Percentiles rank a stretch among this genome's conserved stretches.
Evolutionary conservation across 164 flowering plant genomes (phyloP).

Genomic region (Piper longum): DNA sequence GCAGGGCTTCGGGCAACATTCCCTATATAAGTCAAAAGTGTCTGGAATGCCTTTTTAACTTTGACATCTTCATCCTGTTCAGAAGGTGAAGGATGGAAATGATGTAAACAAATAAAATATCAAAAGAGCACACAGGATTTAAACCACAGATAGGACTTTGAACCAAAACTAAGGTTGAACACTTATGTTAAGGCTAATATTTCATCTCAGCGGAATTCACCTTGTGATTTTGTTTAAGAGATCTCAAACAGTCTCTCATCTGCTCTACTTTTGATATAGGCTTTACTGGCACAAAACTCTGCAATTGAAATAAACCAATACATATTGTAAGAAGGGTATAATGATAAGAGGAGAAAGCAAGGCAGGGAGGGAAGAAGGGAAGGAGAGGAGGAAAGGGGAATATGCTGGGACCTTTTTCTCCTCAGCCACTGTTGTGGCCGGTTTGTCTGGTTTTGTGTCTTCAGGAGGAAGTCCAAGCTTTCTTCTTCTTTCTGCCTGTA

Average conservation of each 20-base stretch:
- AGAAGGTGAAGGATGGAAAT: slow-evolving; percentile 3
- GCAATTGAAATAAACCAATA: slow-evolving; percentile 5
- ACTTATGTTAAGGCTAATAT: no score
- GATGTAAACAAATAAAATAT: not conserved
- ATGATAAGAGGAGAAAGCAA: not conserved
- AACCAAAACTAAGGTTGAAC: no score
- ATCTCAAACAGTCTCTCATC: slow-evolving; percentile 86
- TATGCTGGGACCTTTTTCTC: slow-evolving; percentile 58
- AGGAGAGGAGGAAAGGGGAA: no score
- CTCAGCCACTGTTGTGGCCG: slow-evolving; percentile 57
- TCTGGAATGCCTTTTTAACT: slow-evolving; percentile 93
- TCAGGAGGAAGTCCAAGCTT: slow-evolving; percentile 91
- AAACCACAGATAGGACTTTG: not conserved
- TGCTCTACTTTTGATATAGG: slow-evolving; percentile 89
- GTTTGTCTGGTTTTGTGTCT: slow-evolving; percentile 57
- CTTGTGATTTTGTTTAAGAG: slow-evolving; percentile 81
- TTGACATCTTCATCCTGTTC: slow-evolving; percentile 82
- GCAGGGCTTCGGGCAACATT: slow-evolving; percentile 77
- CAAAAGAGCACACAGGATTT: not conserved
- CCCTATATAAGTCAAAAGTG: slow-evolving; percentile 72
- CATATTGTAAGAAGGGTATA: not conserved
- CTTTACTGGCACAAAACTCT: slow-evolving; percentile 67
- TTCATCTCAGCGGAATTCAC: slow-evolving; percentile 18
- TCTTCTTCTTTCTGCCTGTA: slow-evolving; percentile 90
- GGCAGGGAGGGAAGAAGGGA: not conserved